Percentiles rank a stretch among this genome's conserved stretches.
phyloP scores from a whole-genome alignment of 2,329 filamentous ascomycete species.

The Calonectria honghensis region DNA sequence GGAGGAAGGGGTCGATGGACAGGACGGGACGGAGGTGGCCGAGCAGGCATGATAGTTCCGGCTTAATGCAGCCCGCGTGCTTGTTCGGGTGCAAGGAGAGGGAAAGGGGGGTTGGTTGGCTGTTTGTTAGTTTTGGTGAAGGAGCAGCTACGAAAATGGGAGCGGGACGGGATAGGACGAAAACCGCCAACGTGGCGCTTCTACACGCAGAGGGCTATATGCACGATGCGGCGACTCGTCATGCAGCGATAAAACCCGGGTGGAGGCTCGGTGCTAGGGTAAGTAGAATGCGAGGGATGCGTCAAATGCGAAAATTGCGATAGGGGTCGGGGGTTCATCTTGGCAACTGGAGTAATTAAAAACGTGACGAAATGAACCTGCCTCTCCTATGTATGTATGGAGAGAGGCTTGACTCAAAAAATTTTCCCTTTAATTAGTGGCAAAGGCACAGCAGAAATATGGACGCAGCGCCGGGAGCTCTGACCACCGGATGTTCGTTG shows the following conservation, averaged over 20 bases:
- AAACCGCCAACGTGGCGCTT: constrained; percentile 32
- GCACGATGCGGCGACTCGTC: constrained; percentile 31
- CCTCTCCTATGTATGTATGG: background rate
- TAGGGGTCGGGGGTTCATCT: constrained; percentile 16
- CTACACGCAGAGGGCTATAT: constrained; percentile 29
- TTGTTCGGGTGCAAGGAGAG: constrained; percentile 28
- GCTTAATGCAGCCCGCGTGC: constrained; percentile 21
- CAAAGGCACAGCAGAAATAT: constrained; percentile 10
- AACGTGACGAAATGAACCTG: background rate
- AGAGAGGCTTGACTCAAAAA: background rate
- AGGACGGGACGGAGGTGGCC: constrained; percentile 26
- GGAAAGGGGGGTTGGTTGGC: background rate
- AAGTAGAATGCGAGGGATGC: constrained; percentile 4
- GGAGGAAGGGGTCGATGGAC: constrained; percentile 9
- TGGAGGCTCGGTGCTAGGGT: constrained; percentile 1
- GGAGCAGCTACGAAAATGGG: constrained; percentile 24
- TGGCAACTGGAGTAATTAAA: background rate
- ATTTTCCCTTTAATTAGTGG: constrained; percentile 12
- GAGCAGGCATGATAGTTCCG: constrained; percentile 30
- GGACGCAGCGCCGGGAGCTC: constrained; percentile 19
- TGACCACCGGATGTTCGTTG: constrained; percentile 30
- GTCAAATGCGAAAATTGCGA: constrained; percentile 19
- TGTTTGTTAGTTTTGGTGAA: background rate
- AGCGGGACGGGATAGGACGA: constrained; percentile 17
- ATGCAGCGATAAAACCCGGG: constrained; percentile 32